Base-by-base conservation (phyloP, 352 stramenopile genomes). In the Globisporangium iwayamae region DNA sequence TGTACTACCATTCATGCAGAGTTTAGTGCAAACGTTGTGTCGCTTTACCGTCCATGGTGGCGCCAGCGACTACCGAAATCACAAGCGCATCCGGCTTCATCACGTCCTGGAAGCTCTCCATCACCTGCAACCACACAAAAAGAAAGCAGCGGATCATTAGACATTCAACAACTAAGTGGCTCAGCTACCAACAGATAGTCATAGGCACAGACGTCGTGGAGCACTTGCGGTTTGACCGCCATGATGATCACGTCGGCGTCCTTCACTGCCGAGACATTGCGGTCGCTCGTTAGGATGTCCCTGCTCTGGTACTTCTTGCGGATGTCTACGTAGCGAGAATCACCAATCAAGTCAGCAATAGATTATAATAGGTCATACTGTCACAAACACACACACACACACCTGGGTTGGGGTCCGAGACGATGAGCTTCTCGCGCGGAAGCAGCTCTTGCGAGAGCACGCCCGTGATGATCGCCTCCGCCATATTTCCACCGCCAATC, bases 151-250 rank as follows among this genome's bases (percentile, higher is more conserved):
- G 1, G 0, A 39, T 45, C 9, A 28, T 20, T 39, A 50, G 20
- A 50, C 28, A 6, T 5, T 9, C 18, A 38, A 3, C 13, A 45
- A 32, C 18, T 1, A 62, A n/a, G 9, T 16, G 1, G 2, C 16
- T 4, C 2, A 38, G 25, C 20, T 5, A 32, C 4, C 4, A 11
- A 38, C 9, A 36, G 18, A 5, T 32, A 45, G 1, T 14, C 3
- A 28, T 59, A 8, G 14, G 0, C 22, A 72, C 75, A 41, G 73
- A 96, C 88, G 30, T 94, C 79, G 4, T 83, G 79, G 0, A 97
- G 71, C 69, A 98, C 97, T 83, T 98, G 96, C 11, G 96, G 96
- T 73, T 99, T 99, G 18, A 98, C 91, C 7, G 90, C 92, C 57
- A 97, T 78, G 36, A 99, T 79, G 64, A 98, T 89, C 39, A 98